Evolutionary conservation across 441 rosid genomes (phyloP).

Genomic region (Sinapis alba): DNA sequence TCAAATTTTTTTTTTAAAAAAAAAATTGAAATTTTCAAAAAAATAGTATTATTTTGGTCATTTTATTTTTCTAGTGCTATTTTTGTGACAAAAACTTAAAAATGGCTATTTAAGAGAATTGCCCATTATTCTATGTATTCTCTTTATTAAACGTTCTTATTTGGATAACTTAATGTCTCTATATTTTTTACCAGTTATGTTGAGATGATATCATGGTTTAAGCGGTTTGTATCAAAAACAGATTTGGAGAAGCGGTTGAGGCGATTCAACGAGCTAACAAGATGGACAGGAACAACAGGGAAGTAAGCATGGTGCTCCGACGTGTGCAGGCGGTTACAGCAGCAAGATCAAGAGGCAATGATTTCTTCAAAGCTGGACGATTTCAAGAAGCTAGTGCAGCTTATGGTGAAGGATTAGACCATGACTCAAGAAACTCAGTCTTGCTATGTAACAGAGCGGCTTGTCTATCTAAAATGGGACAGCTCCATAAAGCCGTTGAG

Average conservation of each 20-base stretch:
- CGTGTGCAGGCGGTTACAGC: constrained; percentile 57
- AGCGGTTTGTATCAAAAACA: constrained; percentile 23
- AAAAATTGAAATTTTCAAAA: too few species aligned
- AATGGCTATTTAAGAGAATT: too few species aligned
- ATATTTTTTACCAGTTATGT: too few species aligned
- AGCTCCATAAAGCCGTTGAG: constrained; percentile 66
- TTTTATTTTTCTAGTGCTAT: too few species aligned
- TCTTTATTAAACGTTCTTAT: background rate
- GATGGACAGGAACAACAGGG: constrained; percentile 69
- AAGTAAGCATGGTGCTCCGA: constrained; percentile 50
- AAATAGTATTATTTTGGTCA: too few species aligned
- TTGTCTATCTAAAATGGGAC: constrained; percentile 64
- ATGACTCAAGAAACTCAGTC: constrained; percentile 78
- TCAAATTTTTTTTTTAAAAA: too few species aligned
- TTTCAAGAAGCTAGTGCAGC: constrained; percentile 64
- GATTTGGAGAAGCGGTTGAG: constrained; percentile 73
- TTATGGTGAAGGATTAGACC: constrained; percentile 77
- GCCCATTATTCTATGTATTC: too few species aligned
- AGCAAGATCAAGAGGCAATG: constrained; percentile 73
- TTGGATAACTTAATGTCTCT: background rate
- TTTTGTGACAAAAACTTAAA: too few species aligned
- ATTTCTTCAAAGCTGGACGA: constrained; percentile 60
- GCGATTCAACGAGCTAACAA: constrained; percentile 65
- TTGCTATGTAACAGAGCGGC: constrained; percentile 87
- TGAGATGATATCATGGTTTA: too few species aligned